phyloP scores from a whole-genome alignment of 805 yeast species.

The Lipomyces sp. region DNA sequence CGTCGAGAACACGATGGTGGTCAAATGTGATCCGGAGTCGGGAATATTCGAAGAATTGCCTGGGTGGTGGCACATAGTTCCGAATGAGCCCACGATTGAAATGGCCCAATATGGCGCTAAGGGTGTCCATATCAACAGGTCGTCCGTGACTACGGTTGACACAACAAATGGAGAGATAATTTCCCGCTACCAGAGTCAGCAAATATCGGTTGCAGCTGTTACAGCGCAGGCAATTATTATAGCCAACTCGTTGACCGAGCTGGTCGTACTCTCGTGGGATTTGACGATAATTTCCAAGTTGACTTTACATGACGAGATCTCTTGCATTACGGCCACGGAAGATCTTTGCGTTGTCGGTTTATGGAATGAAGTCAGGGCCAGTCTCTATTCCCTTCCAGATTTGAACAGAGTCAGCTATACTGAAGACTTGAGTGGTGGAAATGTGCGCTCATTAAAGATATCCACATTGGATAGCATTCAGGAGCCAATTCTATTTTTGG shows the following conservation, averaged over 20 bases:
- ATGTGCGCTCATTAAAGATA: conserved; percentile 29
- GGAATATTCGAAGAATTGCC: conserved; percentile 19
- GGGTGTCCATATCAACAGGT: conserved; percentile 13
- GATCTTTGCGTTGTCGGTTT: conserved; percentile 26
- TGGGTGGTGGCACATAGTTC: conserved; percentile 23
- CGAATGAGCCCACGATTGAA: conserved; percentile 23
- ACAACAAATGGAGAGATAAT: neutral
- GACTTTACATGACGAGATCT: conserved; percentile 20
- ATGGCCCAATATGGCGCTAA: conserved; percentile 11
- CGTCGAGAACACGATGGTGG: conserved; percentile 28
- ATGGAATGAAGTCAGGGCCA: conserved; percentile 23
- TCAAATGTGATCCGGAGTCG: conserved; percentile 22
- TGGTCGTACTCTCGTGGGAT: conserved; percentile 10
- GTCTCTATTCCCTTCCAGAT: conserved; percentile 13
- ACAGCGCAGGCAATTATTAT: conserved; percentile 17
- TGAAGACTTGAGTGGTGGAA: conserved; percentile 19
- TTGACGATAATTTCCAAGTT: conserved; percentile 8
- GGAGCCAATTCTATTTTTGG: conserved; percentile 25
- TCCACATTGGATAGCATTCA: conserved; percentile 21
- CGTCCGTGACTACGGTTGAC: conserved; percentile 10
- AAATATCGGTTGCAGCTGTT: conserved; percentile 24
- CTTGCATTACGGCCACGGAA: conserved; percentile 24
- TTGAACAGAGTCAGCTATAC: conserved; percentile 16
- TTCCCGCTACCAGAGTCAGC: neutral
- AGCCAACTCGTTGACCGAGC: neutral